Evolutionary conservation across 441 rosid genomes (phyloP).

Genomic region (Corymbia citriodora): DNA sequence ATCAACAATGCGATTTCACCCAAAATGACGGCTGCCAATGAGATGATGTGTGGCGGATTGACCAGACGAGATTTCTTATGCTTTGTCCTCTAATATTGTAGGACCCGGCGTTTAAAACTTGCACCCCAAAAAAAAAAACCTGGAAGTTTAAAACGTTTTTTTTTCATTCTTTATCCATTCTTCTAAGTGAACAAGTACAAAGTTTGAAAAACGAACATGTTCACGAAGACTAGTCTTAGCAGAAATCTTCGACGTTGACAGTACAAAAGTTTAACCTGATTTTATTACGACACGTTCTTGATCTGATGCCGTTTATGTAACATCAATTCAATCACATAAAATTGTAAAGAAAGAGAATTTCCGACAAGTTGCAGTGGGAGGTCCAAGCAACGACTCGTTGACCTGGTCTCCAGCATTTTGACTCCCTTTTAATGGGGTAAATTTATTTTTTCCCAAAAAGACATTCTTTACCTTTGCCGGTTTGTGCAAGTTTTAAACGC

Average conservation of each 20-base stretch:
- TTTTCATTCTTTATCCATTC: neutral
- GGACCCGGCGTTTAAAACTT: neutral
- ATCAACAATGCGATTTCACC: neutral
- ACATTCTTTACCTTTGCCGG: neutral
- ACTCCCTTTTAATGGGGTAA: accelerated
- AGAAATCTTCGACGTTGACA: neutral
- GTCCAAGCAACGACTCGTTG: neutral
- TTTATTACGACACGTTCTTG: neutral
- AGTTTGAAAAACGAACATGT: neutral
- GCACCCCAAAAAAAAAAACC: neutral
- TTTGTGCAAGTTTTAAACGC: neutral
- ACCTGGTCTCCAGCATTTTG: neutral
- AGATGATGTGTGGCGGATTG: neutral
- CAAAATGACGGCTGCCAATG: neutral
- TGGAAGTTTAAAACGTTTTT: neutral
- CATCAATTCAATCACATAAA: neutral
- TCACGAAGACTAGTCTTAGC: neutral
- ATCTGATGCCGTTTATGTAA: neutral
- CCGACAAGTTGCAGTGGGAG: accelerated
- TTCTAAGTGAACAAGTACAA: neutral
- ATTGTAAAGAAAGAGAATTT: neutral
- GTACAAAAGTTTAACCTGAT: neutral
- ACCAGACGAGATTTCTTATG: neutral
- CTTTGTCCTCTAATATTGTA: neutral
- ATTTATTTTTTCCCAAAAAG: neutral